Percentiles rank a stretch among this genome's conserved stretches.
Conservation (phyloP, 768 basidiomycete genomes). For the Tulasnella sp. region DNA sequence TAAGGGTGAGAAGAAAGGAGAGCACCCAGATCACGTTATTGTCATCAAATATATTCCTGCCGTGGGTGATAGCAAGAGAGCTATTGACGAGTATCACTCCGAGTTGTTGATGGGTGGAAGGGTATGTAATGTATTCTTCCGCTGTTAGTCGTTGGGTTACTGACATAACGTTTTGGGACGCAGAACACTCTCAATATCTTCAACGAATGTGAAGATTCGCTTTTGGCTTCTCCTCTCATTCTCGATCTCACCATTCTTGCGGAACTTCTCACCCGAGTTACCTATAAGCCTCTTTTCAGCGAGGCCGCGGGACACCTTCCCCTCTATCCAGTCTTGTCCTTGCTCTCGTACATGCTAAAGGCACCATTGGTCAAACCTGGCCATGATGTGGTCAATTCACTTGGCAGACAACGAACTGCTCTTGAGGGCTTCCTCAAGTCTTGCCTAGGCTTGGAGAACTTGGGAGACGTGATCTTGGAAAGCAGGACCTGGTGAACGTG, state of each 20-base stretch:
- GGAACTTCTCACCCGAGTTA: slow-evolving; percentile 84
- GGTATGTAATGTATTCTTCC: not conserved
- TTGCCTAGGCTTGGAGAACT: slow-evolving; percentile 75
- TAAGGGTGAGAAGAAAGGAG: slow-evolving; percentile 52
- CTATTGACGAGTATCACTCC: slow-evolving; percentile 99
- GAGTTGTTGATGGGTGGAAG: slow-evolving; percentile 91
- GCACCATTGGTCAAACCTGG: slow-evolving; percentile 93
- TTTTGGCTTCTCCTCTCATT: slow-evolving; percentile 91
- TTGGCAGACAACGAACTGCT: slow-evolving; percentile 88
- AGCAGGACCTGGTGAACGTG: slow-evolving; percentile 70
- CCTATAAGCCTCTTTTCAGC: slow-evolving; percentile 50
- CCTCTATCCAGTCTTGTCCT: slow-evolving; percentile 81
- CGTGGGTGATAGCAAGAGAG: slow-evolving; percentile 93
- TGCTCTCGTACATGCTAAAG: slow-evolving; percentile 95
- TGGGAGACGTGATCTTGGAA: slow-evolving; percentile 72
- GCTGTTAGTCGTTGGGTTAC: not conserved
- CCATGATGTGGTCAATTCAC: slow-evolving; percentile 72
- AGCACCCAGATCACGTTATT: slow-evolving; percentile 94
- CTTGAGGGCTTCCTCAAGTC: slow-evolving; percentile 91
- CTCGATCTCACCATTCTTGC: slow-evolving; percentile 86
- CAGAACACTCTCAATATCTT: slow-evolving; percentile 91
- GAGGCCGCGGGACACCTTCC: slow-evolving; percentile 52
- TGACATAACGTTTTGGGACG: not conserved
- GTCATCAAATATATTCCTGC: slow-evolving; percentile 97
- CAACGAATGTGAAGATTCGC: slow-evolving; percentile 97